Conservation (phyloP, 2,329 filamentous ascomycete species). For the Huntiella savannae region DNA sequence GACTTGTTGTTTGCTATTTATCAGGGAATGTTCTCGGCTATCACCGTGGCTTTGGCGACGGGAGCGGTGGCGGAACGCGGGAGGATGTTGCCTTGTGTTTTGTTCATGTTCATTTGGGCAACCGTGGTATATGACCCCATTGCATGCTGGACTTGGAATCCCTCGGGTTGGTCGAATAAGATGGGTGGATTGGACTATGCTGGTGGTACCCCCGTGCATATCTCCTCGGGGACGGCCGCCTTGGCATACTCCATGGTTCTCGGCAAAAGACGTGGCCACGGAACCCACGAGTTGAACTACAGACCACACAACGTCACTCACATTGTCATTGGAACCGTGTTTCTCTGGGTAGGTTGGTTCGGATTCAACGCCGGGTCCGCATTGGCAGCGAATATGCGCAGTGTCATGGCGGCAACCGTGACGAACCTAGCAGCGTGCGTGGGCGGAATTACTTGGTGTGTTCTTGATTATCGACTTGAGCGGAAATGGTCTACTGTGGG, state of each 20-base stretch:
- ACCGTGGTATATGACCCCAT: conserved; percentile 84
- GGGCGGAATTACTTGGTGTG: conserved; percentile 74
- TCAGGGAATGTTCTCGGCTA: conserved; percentile 73
- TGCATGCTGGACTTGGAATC: conserved; percentile 90
- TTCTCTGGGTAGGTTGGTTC: conserved; percentile 92
- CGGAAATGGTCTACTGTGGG: conserved; percentile 85
- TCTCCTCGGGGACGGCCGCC: conserved; percentile 63
- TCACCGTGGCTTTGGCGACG: conserved; percentile 69
- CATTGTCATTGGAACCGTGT: conserved; percentile 80
- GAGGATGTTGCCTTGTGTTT: conserved; percentile 68
- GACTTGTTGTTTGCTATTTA: conserved; percentile 75
- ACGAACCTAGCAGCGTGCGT: conserved; percentile 73
- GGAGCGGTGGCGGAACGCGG: conserved; percentile 76
- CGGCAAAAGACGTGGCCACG: conserved; percentile 67
- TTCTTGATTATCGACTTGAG: conserved; percentile 76
- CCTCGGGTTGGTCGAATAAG: conserved; percentile 57
- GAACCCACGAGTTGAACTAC: conserved; percentile 77
- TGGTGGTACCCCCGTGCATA: conserved; percentile 79
- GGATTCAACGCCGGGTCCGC: conserved; percentile 85
- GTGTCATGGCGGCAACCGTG: conserved; percentile 69
- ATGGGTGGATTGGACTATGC: conserved; percentile 78
- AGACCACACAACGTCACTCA: conserved; percentile 85
- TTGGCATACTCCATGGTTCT: conserved; percentile 85
- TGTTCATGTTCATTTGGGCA: conserved; percentile 88
- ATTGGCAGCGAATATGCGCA: conserved; percentile 61